phyloP scores from a whole-genome alignment of 805 yeast species.

The Saturnispora zaruensis region DNA sequence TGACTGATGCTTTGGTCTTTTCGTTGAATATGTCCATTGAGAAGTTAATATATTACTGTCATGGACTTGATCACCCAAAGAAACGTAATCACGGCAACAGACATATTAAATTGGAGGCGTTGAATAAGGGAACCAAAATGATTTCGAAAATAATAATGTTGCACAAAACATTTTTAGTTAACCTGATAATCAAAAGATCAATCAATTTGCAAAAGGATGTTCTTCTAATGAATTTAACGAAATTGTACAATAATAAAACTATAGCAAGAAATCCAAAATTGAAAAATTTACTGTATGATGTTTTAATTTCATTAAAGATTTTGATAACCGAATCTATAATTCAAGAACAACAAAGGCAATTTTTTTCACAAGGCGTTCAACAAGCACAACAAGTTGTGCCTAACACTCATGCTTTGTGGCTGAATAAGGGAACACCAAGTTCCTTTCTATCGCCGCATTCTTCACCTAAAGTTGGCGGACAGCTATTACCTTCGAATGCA shows the following conservation, averaged over 20 bases:
- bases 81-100: conserved; percentile 9
- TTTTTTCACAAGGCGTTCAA: conserved; percentile 1
- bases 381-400: conserved; percentile 13
- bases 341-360: conserved; percentile 11
- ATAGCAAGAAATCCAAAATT: conserved; percentile 40
- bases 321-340: conserved; percentile 25
- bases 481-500: conserved; percentile 1
- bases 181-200: conserved; percentile 35
- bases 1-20: conserved; percentile 33
- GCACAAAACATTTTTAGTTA: conserved; percentile 44
- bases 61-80: conserved; percentile 20
- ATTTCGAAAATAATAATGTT: conserved; percentile 49
- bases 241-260: conserved; percentile 36
- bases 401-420: conserved; percentile 15
- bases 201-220: conserved; percentile 34
- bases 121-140: conserved; percentile 32
- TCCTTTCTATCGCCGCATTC: conserved; percentile 18
- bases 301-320: conserved; percentile 44
- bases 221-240: conserved; percentile 40
- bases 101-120: conserved; percentile 19
- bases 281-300: conserved; percentile 50
- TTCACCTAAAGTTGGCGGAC: neutral
- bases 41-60: conserved; percentile 28
- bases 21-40: conserved; percentile 35
- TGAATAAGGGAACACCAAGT: conserved; percentile 19